Evolutionary conservation across 2,329 filamentous ascomycete species (phyloP), one percentile per base, ranked within the genome.

Genomic region (Talaromyces sp.): DNA sequence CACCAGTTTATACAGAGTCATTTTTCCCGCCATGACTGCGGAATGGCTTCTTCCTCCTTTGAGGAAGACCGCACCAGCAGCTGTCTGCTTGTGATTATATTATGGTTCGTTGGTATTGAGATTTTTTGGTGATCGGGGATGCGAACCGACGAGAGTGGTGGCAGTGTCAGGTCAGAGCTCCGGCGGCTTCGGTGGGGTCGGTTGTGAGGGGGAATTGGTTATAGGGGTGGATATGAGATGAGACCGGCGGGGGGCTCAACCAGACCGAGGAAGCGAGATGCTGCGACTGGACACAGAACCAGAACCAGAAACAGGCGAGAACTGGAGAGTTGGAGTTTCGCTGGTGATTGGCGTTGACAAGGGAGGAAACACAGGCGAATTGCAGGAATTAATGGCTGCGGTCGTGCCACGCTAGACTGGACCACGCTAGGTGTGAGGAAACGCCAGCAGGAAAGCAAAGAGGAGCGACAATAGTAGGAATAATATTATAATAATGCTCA

Each of bases 1-100:
- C 86, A 96, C 92, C 84, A 96, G 81, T 81, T 96, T 96, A 83
- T 96, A 96, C 76, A 96, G 81, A 74, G 92, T 93, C 92, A 96
- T 96, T 83, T 94, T 93, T 73, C 90, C 90, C 80, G 91, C 88
- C 91, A 95, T 95, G 76, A 73, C 82, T 73, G 68, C 27, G n/a
- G 44, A 28, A 53, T n/a, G 50, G 27, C 50, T 31, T 53, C 50
- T 31, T 31, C 50, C 50, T 51, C 36, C 50, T 53, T 4, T n/a
- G 50, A 53, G 50, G 50, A 53, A 53, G 27, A 28, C 44, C 18
- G 27, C 27, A 28, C 18, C 50, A 52, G 50, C 50, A 53, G 30
- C 10, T 23, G 30, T 30, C 23, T 47, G n/a, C 9, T 27, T 47
- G 8, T 10, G 23, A 7, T 47, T 47, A 47, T 47, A 47, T 12